phyloP scores from a whole-genome alignment of 2,329 filamentous ascomycete genomes.

The Ceratocystis cacaofunesta region DNA sequence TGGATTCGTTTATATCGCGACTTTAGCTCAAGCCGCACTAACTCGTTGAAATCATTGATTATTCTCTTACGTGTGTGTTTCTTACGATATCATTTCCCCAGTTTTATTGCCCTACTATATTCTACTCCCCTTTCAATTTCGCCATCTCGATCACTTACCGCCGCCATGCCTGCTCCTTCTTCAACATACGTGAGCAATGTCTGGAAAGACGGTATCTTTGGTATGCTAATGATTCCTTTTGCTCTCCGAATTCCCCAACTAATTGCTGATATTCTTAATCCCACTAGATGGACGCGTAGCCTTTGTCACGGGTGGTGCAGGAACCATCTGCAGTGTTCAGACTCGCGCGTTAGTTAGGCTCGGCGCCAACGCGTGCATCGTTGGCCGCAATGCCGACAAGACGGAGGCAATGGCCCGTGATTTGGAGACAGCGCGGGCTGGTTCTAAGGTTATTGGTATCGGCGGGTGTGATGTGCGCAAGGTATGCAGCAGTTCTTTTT shows the following conservation, averaged over 20 bases:
- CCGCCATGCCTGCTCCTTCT: constrained; percentile 50
- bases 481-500: constrained; percentile 29
- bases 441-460: constrained; percentile 75
- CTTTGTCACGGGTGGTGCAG: constrained; percentile 89
- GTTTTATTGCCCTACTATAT: neutral
- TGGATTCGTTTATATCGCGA: no score
- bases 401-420: constrained; percentile 67
- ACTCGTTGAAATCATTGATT: no score
- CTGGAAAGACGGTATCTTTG: constrained; percentile 79
- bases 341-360: constrained; percentile 81
- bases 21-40: no score
- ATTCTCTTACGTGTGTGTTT: no score
- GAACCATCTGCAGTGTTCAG: constrained; percentile 87
- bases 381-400: constrained; percentile 79
- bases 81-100: no score
- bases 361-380: constrained; percentile 84
- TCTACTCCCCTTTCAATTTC: neutral
- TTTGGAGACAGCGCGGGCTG: constrained; percentile 62
- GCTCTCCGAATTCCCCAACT: neutral
- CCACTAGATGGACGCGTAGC: constrained; percentile 64
- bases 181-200: constrained; percentile 66
- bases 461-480: constrained; percentile 67
- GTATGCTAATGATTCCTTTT: constrained; percentile 31
- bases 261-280: neutral
- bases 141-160: neutral